Percentiles rank a stretch among this genome's conserved stretches.
Conservation (phyloP, 768 basidiomycete species). For the Pisolithus microcarpus region DNA sequence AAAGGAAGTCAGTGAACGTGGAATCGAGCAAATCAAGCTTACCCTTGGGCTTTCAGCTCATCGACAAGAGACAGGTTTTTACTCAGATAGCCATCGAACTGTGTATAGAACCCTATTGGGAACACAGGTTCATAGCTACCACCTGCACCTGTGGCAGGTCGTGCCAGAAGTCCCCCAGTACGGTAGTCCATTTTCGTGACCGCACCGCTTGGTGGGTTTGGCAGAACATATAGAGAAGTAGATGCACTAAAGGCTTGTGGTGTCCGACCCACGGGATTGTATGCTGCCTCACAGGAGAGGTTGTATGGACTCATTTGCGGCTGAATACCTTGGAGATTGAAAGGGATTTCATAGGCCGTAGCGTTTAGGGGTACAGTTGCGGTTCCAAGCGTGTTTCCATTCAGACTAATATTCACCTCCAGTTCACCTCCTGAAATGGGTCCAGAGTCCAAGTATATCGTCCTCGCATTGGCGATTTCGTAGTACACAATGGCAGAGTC, state of each 20-base stretch:
- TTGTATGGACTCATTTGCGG: constrained; percentile 32
- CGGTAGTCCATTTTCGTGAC: constrained; percentile 61
- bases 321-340: constrained; percentile 40
- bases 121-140: constrained; percentile 46
- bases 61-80: constrained; percentile 20
- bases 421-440: constrained; percentile 17
- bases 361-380: constrained; percentile 47
- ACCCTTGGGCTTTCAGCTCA: constrained; percentile 28
- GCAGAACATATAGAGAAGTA: constrained; percentile 42
- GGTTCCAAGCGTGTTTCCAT: constrained; percentile 36
- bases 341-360: constrained; percentile 41
- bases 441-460: constrained; percentile 28
- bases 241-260: constrained; percentile 40
- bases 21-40: constrained; percentile 1
- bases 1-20: not conserved
- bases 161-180: constrained; percentile 49
- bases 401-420: constrained; percentile 38
- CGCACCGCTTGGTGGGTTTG: constrained; percentile 42
- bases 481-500: constrained; percentile 45
- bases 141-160: constrained; percentile 42
- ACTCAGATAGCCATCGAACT: constrained; percentile 28
- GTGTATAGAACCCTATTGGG: constrained; percentile 40
- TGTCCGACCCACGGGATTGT: constrained; percentile 25
- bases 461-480: constrained; percentile 39
- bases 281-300: constrained; percentile 21